Evolutionary conservation across 2,329 filamentous ascomycete species (phyloP).

Genomic region (Fusarium continuum): DNA sequence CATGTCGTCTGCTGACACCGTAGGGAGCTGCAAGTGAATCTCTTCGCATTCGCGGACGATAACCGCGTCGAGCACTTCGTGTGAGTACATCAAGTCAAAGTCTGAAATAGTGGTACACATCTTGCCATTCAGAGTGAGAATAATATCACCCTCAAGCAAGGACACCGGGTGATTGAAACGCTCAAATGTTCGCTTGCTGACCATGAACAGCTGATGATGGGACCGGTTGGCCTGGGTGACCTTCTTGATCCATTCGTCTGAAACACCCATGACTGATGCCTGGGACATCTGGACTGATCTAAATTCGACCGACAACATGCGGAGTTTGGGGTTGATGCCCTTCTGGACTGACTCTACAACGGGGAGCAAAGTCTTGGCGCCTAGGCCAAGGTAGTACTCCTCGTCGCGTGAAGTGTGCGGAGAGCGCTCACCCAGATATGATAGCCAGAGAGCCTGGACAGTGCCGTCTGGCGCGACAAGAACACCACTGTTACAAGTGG

Average conservation of each 20-base stretch:
- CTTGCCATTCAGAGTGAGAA: constrained; percentile 89
- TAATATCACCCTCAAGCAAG: constrained; percentile 89
- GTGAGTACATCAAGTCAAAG: constrained; percentile 95
- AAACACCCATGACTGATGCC: constrained; percentile 95
- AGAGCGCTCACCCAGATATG: constrained; percentile 91
- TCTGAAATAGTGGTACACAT: constrained; percentile 94
- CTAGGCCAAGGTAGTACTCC: constrained; percentile 94
- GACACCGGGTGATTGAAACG: constrained; percentile 60
- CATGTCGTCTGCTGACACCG: constrained; percentile 86
- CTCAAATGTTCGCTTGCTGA: constrained; percentile 85
- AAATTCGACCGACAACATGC: constrained; percentile 94
- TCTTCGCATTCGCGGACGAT: constrained; percentile 88
- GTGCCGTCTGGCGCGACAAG: constrained; percentile 89
- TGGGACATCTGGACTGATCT: constrained; percentile 97
- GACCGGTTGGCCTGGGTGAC: constrained; percentile 89
- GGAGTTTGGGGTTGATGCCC: constrained; percentile 80
- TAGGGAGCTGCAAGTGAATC: constrained; percentile 79
- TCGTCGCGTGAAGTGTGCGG: constrained; percentile 84
- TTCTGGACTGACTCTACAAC: constrained; percentile 88
- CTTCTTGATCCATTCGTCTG: constrained; percentile 93
- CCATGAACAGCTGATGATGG: constrained; percentile 97
- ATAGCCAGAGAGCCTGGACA: constrained; percentile 95
- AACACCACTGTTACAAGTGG: constrained; percentile 93
- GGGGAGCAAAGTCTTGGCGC: constrained; percentile 86
- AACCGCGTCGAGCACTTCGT: constrained; percentile 82